Base-by-base conservation (phyloP, 2,329 filamentous ascomycete species). In the Fusarium tanahbumbuense region DNA sequence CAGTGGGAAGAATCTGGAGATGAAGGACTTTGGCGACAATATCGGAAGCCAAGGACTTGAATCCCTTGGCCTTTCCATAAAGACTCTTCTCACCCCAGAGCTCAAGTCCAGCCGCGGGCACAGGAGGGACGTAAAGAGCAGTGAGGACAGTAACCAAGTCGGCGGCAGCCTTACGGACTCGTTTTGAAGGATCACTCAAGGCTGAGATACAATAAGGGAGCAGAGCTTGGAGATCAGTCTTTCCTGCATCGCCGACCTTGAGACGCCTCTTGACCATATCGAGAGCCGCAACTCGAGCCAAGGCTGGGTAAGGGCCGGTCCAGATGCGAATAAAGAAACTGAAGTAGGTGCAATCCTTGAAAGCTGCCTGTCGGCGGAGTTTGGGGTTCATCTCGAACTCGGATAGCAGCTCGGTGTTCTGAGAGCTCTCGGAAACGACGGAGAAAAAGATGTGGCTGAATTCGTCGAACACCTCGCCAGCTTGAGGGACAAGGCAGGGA, bases 141-240 rank as follows among this genome's bases (percentile, higher is more conserved):
- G 85, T 83, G 15, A 94, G 75, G 5, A 87, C 83, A 27, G 87
- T 81, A 32, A 93, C 77, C 32, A 94, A 84, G 54, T 91, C 87
- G 23, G 91, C 89, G 22, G 94, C 92, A 53, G 93, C 89, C 67
- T 90, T 89, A 46, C 94, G 91, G 44, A 97, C 91, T 67, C 89
- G 89, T 67, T 91, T 89, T 2, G 92, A 92, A 8, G 89, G 82
- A 77, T 98, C 95, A 25, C 88, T 85, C 20, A 98, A 86, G 23
- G 92, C 92, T 40, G 87, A 84, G 47, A 98, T 82, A 32, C 91
- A 83, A 80, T 97, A 98, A 4, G 95, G 95, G n/a, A 97, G 77
- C 20, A 98, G 78, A 13, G 89, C 87, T 77, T 98, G 95, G 50
- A 94, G 85, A 76, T 97, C 92, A 10, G 87, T 76, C 22, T 82